Evolutionary conservation across 768 basidiomycete species (phyloP).

Genomic region (Lactarius pseudohatsudake): DNA sequence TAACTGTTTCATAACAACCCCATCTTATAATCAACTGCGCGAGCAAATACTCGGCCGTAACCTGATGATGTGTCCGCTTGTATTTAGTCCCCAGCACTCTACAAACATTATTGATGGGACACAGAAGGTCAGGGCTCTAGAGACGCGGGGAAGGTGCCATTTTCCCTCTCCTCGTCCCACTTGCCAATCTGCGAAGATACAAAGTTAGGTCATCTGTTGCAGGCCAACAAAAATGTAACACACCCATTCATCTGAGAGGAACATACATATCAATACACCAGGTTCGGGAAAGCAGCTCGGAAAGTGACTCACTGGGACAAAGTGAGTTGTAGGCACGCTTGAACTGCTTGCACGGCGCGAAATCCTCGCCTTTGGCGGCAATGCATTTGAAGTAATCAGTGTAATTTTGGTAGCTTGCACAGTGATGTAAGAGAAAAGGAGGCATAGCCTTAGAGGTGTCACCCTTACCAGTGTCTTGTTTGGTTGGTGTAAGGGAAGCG

Average conservation of each 20-base stretch:
- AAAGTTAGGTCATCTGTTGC: not conserved
- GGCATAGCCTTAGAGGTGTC: slow-evolving; percentile 27
- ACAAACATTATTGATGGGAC: slow-evolving; percentile 5
- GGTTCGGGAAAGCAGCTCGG: not conserved
- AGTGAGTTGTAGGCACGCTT: slow-evolving; percentile 93
- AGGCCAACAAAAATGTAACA: slow-evolving; percentile 24
- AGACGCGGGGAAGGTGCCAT: slow-evolving; percentile 88
- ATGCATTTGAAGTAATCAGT: slow-evolving; percentile 99
- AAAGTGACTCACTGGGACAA: slow-evolving; percentile 82
- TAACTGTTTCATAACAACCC: not conserved
- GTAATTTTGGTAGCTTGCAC: slow-evolving; percentile 87
- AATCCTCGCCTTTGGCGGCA: slow-evolving; percentile 96
- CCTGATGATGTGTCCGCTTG: not conserved
- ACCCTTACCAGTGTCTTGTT: slow-evolving; percentile 85
- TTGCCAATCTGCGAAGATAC: slow-evolving; percentile 61
- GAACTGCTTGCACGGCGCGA: slow-evolving; percentile 98
- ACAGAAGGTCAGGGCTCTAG: slow-evolving; percentile 61
- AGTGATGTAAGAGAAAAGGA: slow-evolving; percentile 6
- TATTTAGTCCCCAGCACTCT: slow-evolving; percentile 13
- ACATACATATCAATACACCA: slow-evolving; percentile 24
- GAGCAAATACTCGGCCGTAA: not conserved
- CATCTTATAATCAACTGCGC: not conserved
- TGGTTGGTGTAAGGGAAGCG: slow-evolving; percentile 93
- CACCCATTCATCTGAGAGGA: slow-evolving; percentile 85
- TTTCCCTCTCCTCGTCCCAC: slow-evolving; percentile 96